Evolutionary conservation across 805 yeast species (phyloP).

Genomic region (Saccharomycopsis vini): DNA sequence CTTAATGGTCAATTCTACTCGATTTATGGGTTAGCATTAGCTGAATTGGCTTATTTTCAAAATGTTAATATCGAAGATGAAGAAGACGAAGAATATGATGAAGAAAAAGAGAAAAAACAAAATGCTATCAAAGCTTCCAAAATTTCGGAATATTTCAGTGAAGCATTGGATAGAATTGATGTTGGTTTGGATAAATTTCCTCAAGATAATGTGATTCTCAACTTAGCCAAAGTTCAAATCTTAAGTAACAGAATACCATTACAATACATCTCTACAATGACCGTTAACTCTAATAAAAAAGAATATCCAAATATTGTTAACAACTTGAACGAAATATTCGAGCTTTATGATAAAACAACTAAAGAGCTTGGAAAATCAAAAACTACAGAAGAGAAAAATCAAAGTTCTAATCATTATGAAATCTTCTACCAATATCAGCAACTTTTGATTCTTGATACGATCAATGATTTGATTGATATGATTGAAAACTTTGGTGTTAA

Average conservation of each 20-base stretch:
- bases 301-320: conserved; percentile 35
- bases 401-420: conserved; percentile 24
- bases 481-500: conserved; percentile 56
- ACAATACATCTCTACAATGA: conserved; percentile 45
- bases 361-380: background rate
- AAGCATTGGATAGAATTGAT: conserved; percentile 62
- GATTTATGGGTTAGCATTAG: conserved; percentile 64
- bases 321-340: conserved; percentile 32
- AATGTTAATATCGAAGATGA: conserved; percentile 30
- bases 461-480: conserved; percentile 63
- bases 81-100: conserved; percentile 22
- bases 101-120: conserved; percentile 20
- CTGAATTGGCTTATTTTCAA: conserved; percentile 53
- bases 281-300: conserved; percentile 29
- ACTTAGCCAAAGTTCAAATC: conserved; percentile 47
- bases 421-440: conserved; percentile 32
- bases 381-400: conserved; percentile 14
- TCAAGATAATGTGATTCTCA: conserved; percentile 32
- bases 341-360: conserved; percentile 31
- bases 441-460: conserved; percentile 44
- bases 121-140: conserved; percentile 22
- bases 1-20: conserved; percentile 52
- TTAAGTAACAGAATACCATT: conserved; percentile 51
- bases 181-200: conserved; percentile 46
- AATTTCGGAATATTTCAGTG: conserved; percentile 52